These are phyloP conservation scores for Colletotrichum theobromicola DNA, from an alignment of 2,329 filamentous ascomycete genomes.

Conservation along the genomic window DNA sequence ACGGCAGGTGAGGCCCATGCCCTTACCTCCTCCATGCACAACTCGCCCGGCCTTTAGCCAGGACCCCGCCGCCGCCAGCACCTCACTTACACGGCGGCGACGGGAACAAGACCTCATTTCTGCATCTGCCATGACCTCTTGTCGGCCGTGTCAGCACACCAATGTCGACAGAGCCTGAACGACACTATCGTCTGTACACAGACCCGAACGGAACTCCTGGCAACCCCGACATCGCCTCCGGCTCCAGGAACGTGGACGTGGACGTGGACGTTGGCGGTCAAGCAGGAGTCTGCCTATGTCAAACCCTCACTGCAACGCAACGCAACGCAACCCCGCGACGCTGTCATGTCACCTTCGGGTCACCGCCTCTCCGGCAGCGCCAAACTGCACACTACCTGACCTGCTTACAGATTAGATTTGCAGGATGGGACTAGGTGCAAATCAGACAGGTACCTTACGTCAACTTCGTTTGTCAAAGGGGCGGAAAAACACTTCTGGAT, in stretches of 20 bases:
- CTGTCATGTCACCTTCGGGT: slow-evolving; percentile 12
- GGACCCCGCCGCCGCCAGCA: not conserved
- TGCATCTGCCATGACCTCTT: not conserved
- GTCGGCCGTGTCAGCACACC: not conserved
- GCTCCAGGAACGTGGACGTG: not conserved
- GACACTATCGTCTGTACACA: not conserved
- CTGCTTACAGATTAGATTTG: not conserved
- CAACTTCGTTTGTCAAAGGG: not conserved
- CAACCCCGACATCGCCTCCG: not conserved
- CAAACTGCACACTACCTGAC: not conserved
- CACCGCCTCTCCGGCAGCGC: slow-evolving; percentile 3
- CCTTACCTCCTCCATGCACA: not conserved
- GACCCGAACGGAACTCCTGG: not conserved
- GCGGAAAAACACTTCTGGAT: not conserved
- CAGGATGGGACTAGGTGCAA: not conserved
- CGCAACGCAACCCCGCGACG: not conserved
- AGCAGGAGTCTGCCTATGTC: not conserved
- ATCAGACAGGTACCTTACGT: not conserved
- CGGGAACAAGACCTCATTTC: not conserved
- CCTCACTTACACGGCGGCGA: not conserved
- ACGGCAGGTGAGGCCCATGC: no score
- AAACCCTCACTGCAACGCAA: slow-evolving; percentile 6
- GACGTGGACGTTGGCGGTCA: not conserved
- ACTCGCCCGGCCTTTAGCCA: not conserved
- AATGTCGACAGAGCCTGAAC: not conserved